Base-by-base conservation (phyloP, 2,329 filamentous ascomycete genomes). In the Fusarium brachygibbosum region DNA sequence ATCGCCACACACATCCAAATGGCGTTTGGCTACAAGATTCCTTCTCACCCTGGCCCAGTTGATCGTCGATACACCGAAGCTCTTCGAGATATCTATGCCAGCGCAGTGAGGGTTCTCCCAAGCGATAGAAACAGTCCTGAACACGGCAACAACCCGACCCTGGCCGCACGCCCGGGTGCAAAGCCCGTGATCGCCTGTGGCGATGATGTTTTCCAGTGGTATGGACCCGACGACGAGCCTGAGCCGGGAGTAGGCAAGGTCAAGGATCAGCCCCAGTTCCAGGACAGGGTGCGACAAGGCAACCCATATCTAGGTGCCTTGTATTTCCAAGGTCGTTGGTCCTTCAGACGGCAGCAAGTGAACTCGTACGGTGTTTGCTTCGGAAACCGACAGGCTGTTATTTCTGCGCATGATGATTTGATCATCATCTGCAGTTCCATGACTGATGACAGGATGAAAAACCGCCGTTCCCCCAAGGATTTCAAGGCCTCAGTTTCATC, bases 161-260 rank as follows among this genome's bases (percentile, higher is more conserved):
- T 63, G 1, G 52, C 60, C 10, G 10, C 51, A 5, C 45, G 42
- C 6, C 60, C 48, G 14, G 32, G 32, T 7, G 60, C 60, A 1
- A 63, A 63, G 16, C 60, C 60, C 2, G 14, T 63, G 3, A 48
- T 63, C 1, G 25, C 53, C 9, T 63, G 60, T 1, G 60, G 60
- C 0, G 60, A 63, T 3, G 29, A 9, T 6, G 35, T 56, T 3
- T 63, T 37, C 5, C 23, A 63, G 2, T 63, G 60, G 60, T 32
- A 42, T 1, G 60, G 62, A 19, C 48, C 51, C 1, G 58, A 63
- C 1, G 13, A 63, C 2, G 60, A 63, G 9, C 58, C 60, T 1
- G 58, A 46, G 10, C 58, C 60, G 0, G 58, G 41, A 3, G 25
- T 56, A 6, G 60, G 60, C 10, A 63, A 38, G n/a, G 48, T 63